Evolutionary conservation across 2,329 filamentous ascomycete genomes (phyloP), one percentile per base, ranked within the genome.

Genomic region (Whalleya microplaca): DNA sequence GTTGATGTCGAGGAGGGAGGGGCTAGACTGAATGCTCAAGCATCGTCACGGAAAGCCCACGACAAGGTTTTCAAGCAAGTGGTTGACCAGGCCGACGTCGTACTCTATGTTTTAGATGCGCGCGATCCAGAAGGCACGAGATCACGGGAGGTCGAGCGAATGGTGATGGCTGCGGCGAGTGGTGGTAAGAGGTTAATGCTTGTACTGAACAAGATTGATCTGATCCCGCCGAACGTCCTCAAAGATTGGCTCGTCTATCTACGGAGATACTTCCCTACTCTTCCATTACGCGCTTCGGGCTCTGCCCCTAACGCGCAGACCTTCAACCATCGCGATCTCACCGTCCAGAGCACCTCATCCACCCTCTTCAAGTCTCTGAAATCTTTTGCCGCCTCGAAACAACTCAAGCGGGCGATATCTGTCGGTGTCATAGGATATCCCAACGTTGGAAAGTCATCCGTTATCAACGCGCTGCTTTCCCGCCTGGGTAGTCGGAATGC

Each of bases 1-100:
- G 76, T 75, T 3, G 75, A 77, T 10, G 78, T 80, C 8, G 77
- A 80, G 19, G 73, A 76, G 5, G 76, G 79, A 45, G 80, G 73
- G n/a, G 77, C 76, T 21, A 78, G 81, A 43, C 75, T 85, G 40
- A 77, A 77, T 19, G 76, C 80, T 56, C 80, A 79, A 16, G 80
- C 83, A 6, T 82, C 84, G 2, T 96, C 93, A 50, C 85, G 92
- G 69, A 91, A 88, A 75, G 91, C 92, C 52, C 96, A 94, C 75
- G 92, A 96, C 82, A 96, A 96, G 80, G 87, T 96, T 66, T 97
- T 96, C 83, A 96, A 96, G 80, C 85, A 91, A 70, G 92, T 97
- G 16, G 87, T 96, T 32, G 91, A 96, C 60, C 85, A 90, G 61
- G 90, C 93, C 48, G 93, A 97, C 71, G 92, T 97, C 23, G 83